Conservation (phyloP, 441 rosid genomes). For the Macaranga tanarius region DNA sequence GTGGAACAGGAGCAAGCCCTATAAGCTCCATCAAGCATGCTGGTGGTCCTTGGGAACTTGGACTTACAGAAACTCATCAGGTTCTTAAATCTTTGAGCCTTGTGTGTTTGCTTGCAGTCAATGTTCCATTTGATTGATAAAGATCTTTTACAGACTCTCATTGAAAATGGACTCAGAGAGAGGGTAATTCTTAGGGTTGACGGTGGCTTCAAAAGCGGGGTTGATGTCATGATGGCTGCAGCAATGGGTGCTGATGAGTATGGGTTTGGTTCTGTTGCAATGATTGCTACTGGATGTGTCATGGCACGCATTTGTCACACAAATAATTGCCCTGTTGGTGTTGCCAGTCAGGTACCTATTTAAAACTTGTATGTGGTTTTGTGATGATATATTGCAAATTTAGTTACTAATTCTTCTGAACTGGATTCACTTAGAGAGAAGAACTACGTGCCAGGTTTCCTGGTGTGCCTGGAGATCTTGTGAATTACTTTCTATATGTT, state of each 20-base stretch:
- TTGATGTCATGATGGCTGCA: conserved; percentile 98
- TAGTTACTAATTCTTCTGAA: conserved; percentile 18
- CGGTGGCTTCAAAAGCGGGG: conserved; percentile 95
- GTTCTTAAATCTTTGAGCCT: conserved; percentile 38
- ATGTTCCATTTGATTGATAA: conserved; percentile 19
- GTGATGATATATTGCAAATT: conserved; percentile 9
- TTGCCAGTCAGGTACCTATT: conserved; percentile 85
- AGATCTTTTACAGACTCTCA: conserved; percentile 71
- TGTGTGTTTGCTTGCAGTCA: conserved; percentile 9
- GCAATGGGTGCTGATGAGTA: conserved; percentile 99
- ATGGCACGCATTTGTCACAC: conserved; percentile 99
- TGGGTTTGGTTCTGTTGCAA: conserved; percentile 98
- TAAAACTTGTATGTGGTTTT: conserved; percentile 15
- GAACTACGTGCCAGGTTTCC: conserved; percentile 98
- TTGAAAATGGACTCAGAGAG: conserved; percentile 91
- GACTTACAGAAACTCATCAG: conserved; percentile 92
- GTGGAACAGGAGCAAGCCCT: conserved; percentile 99
- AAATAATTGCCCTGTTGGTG: conserved; percentile 98
- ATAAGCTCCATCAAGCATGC: conserved; percentile 99
- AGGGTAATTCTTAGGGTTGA: conserved; percentile 95
- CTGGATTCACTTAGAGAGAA: conserved; percentile 60
- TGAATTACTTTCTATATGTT: conserved; percentile 86
- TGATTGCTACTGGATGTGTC: conserved; percentile 99
- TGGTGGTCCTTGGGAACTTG: conserved; percentile 99
- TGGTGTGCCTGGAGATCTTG: conserved; percentile 99